Percentiles rank a stretch among this genome's conserved stretches.
Evolutionary conservation across 371 early-diverging fungal species (phyloP).

Genomic region (Circinella minor): DNA sequence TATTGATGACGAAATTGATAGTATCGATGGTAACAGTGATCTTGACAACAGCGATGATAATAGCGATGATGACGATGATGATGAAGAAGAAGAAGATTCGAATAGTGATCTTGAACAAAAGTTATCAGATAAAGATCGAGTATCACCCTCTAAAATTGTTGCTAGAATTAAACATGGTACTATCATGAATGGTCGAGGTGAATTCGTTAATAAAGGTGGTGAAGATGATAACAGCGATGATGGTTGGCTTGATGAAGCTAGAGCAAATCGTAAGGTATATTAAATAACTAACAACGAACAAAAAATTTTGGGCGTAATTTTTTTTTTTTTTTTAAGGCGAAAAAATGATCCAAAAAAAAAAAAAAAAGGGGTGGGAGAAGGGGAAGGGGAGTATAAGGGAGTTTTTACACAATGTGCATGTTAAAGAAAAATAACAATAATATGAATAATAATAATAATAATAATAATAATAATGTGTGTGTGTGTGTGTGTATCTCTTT

Average conservation of each 20-base stretch:
- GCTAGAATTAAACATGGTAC: constrained; percentile 51
- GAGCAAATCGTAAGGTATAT: constrained; percentile 45
- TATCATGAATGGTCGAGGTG: constrained; percentile 56
- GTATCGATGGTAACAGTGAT: constrained; percentile 15
- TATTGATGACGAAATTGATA: constrained; percentile 4
- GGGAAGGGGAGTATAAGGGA: too few species aligned
- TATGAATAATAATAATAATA: too few species aligned
- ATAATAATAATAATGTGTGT: too few species aligned
- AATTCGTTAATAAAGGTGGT: constrained; percentile 42
- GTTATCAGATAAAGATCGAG: constrained; percentile 23
- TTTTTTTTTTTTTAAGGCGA: too few species aligned
- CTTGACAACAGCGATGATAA: constrained; percentile 21
- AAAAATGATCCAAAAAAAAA: too few species aligned
- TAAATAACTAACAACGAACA: background rate
- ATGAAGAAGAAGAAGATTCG: constrained; percentile 15
- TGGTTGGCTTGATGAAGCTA: constrained; percentile 43
- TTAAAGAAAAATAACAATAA: too few species aligned
- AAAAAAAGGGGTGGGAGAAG: background rate
- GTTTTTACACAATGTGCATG: too few species aligned
- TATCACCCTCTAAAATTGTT: constrained; percentile 35
- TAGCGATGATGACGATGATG: constrained; percentile 30
- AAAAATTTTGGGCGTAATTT: background rate
- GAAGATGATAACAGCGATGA: constrained; percentile 31
- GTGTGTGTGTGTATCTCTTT: too few species aligned
- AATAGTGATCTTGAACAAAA: background rate